phyloP scores from a whole-genome alignment of 192 early-diverging fungal genomes.

The Backusella australiensis region DNA sequence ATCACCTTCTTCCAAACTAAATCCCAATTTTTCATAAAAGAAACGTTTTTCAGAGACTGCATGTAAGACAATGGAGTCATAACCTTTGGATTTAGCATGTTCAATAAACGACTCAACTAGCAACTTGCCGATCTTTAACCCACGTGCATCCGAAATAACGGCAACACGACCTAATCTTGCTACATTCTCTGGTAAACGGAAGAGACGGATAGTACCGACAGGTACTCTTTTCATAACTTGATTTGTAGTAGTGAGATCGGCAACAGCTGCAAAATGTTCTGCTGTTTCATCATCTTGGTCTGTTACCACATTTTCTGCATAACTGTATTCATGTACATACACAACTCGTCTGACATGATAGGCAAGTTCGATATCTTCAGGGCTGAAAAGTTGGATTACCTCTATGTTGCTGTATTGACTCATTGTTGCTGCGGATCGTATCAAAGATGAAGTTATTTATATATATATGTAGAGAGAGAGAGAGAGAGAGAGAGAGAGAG shows the following conservation, averaged over 20 bases:
- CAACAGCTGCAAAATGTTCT: conserved; percentile 4
- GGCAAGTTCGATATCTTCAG: neutral
- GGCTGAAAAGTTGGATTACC: neutral
- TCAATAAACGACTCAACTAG: conserved; percentile 20
- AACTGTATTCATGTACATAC: neutral
- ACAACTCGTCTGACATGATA: neutral
- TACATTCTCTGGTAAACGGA: conserved; percentile 11
- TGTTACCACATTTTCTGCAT: neutral
- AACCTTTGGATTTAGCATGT: neutral
- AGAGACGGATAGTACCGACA: conserved; percentile 26
- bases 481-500: neutral
- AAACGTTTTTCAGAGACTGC: conserved; percentile 20
- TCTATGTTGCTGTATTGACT: neutral
- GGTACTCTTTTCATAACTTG: neutral
- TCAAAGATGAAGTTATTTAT: neutral
- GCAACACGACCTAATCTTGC: conserved; percentile 33
- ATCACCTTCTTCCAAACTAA: conserved; percentile 25
- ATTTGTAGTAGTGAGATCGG: neutral
- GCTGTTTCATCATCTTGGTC: neutral
- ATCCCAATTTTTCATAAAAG: conserved; percentile 31
- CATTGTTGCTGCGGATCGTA: neutral
- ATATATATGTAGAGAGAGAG: neutral
- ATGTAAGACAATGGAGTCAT: conserved; percentile 18
- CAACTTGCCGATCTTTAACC: conserved; percentile 18
- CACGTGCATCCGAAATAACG: conserved; percentile 22